Conservation (phyloP, 2,329 filamentous ascomycete genomes). For the Trichoderma pleuroti region DNA sequence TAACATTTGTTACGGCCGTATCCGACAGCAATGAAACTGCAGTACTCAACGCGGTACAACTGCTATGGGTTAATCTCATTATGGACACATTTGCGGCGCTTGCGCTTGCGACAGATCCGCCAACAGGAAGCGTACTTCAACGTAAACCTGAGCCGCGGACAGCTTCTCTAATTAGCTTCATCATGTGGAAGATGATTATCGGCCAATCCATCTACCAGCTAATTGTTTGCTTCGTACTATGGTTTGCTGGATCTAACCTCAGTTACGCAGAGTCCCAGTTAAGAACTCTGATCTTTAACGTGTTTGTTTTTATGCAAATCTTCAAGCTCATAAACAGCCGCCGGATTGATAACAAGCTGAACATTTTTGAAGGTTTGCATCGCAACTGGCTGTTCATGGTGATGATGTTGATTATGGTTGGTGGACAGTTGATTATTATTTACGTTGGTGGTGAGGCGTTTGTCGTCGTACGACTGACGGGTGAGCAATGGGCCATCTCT, state of each 20-base stretch:
- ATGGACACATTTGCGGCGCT: constrained; percentile 68
- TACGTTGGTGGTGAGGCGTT: constrained; percentile 67
- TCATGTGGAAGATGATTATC: constrained; percentile 65
- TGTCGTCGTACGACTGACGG: constrained; percentile 49
- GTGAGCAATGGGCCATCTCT: constrained; percentile 72
- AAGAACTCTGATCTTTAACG: constrained; percentile 57
- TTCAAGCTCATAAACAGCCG: constrained; percentile 65
- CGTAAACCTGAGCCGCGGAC: constrained; percentile 57
- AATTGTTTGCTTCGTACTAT: constrained; percentile 52
- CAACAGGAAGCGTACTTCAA: constrained; percentile 54
- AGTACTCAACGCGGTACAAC: constrained; percentile 62
- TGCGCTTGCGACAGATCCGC: constrained; percentile 61
- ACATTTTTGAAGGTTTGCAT: constrained; percentile 68
- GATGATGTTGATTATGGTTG: constrained; percentile 68
- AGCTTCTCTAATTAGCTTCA: constrained; percentile 64
- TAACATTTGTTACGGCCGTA: constrained; percentile 63
- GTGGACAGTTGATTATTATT: constrained; percentile 67
- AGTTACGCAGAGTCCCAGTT: constrained; percentile 36
- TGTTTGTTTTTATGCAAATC: constrained; percentile 70
- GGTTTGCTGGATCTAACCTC: constrained; percentile 56
- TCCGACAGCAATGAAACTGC: constrained; percentile 52
- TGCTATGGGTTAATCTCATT: constrained; percentile 67
- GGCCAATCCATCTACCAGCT: constrained; percentile 61
- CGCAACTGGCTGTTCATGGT: constrained; percentile 67
- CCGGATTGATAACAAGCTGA: constrained; percentile 70